phyloP scores from a whole-genome alignment of 2,329 filamentous ascomycete species.

The Neocucurbitaria cava region DNA sequence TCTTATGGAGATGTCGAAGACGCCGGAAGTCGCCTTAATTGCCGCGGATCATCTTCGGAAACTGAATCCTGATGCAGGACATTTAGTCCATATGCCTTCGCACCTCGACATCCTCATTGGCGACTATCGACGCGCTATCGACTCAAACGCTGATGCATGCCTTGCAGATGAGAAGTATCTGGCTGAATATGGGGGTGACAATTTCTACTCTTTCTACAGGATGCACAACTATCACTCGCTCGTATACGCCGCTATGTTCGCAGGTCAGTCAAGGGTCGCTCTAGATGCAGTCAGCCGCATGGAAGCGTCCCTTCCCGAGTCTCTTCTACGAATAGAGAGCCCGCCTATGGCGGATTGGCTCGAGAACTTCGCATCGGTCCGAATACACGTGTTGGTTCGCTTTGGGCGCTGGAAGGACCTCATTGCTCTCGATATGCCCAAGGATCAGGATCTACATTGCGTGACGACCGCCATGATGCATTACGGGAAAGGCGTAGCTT shows the following conservation, averaged over 20 bases:
- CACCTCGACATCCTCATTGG: conserved; percentile 78
- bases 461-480: conserved; percentile 72
- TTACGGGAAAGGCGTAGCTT: conserved; percentile 73
- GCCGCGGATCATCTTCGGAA: conserved; percentile 68
- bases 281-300: conserved; percentile 66
- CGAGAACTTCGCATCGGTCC: conserved; percentile 72
- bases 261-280: conserved; percentile 68
- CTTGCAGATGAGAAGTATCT: conserved; percentile 72
- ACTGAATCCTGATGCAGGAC: conserved; percentile 72
- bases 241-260: conserved; percentile 80
- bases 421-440: conserved; percentile 62
- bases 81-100: conserved; percentile 78
- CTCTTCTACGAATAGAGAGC: conserved; percentile 67
- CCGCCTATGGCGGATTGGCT: conserved; percentile 83
- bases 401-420: conserved; percentile 77
- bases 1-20: conserved; percentile 76
- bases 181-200: conserved; percentile 63
- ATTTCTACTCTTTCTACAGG: conserved; percentile 81
- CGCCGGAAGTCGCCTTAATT: conserved; percentile 67
- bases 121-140: conserved; percentile 71
- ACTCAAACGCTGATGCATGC: conserved; percentile 71
- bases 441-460: conserved; percentile 68
- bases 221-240: conserved; percentile 77
- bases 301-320: conserved; percentile 68
- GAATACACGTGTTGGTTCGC: conserved; percentile 72